Conservation (phyloP, 2,329 filamentous ascomycete species). For the Penicillium sp. region DNA sequence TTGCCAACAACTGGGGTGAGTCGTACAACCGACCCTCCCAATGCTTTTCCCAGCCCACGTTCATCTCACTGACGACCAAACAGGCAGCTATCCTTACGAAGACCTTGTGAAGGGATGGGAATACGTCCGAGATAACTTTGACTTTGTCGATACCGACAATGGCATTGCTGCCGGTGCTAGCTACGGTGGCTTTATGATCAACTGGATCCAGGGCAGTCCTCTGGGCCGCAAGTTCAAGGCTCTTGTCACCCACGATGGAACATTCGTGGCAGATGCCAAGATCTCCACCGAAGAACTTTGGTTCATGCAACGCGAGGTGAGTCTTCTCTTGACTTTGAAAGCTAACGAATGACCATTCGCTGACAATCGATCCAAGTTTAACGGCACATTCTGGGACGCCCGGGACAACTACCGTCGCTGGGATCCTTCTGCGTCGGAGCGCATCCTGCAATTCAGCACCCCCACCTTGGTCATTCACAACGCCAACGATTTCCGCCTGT, state of each 20-base stretch:
- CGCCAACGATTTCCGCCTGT: conserved; percentile 78
- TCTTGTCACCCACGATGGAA: conserved; percentile 80
- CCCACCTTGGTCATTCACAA: conserved; percentile 81
- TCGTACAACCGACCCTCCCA: neutral
- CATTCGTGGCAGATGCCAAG: conserved; percentile 59
- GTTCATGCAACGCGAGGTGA: conserved; percentile 45
- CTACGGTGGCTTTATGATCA: conserved; percentile 45
- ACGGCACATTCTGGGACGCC: conserved; percentile 48
- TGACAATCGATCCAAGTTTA: conserved; percentile 30
- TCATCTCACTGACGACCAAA: neutral
- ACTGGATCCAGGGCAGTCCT: conserved; percentile 86
- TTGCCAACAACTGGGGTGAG: conserved; percentile 70
- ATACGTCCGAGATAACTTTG: conserved; percentile 49
- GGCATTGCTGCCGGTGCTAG: conserved; percentile 39
- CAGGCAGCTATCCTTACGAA: conserved; percentile 57
- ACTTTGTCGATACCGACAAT: conserved; percentile 34
- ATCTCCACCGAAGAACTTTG: conserved; percentile 48
- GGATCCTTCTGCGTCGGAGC: conserved; percentile 55
- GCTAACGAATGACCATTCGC: neutral
- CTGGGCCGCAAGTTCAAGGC: conserved; percentile 81
- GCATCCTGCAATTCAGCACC: conserved; percentile 65
- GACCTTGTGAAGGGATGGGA: conserved; percentile 76
- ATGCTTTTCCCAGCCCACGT: neutral
- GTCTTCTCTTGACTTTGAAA: conserved; percentile 1
- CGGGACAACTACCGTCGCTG: conserved; percentile 61